Base-by-base conservation (phyloP, 202 grass and related monocot species). In the Hordeum pubiflorum region DNA sequence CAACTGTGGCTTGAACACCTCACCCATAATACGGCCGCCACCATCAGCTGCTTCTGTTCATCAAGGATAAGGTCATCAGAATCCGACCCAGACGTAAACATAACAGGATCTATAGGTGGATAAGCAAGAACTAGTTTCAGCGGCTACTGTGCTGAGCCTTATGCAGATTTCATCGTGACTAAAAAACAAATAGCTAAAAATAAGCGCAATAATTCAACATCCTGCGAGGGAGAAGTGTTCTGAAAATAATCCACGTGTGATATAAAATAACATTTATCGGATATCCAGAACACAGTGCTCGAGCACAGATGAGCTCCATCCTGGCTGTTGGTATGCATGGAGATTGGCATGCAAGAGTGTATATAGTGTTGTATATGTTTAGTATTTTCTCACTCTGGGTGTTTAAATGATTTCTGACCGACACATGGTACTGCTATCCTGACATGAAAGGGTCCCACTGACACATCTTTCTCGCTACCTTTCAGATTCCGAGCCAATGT, bases 41-140 rank as follows among this genome's bases (percentile, higher is more conserved):
- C 4, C 9, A 76, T 2, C 4, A 50, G 20, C 55, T 71, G 33
- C 33, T 72, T 34, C 79, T 54, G 85, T 46, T 55, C 40, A 39
- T 56, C 50, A 72, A 55, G 7, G 4, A 72, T 82, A 43, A 82
- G 64, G 54, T 81, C 7, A 39, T 85, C 21, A 27, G 39, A 78
- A 27, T 31, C 5, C 3, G 34, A 84, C 6, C 26, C 21, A 58
- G 15, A 43, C 31, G 12, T 22, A 72, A 23, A 70, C 22, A 21
- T 40, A 3, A 84, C 21, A 17, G 38, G 2, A 67, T 64, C 26
- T 58, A 75, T 4, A 75, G 20, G 14, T 67, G 5, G 17, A 67
- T 68, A 37, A 50, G 61, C 41, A 54, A 79, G 39, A 57, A 12
- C 67, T 11, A 40, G 40, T 27, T 62, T 10, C 27, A 69, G 64